phyloP scores from a whole-genome alignment of 2,329 filamentous ascomycete species.

The Aspergillus terreus region DNA sequence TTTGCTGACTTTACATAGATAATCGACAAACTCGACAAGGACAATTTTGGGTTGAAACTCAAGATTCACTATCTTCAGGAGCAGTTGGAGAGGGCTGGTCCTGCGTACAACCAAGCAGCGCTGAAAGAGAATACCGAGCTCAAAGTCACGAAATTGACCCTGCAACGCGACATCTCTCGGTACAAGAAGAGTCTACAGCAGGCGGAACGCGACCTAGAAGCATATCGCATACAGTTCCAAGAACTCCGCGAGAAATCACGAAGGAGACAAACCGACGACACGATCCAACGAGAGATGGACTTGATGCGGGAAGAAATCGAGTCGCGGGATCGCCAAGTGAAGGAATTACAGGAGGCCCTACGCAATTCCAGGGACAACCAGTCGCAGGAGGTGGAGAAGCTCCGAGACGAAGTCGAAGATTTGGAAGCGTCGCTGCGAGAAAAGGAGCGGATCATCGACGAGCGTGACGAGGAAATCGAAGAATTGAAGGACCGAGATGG shows the following conservation, averaged over 20 bases:
- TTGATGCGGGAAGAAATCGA: conserved; percentile 48
- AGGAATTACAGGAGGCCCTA: conserved; percentile 49
- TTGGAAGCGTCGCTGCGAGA: conserved; percentile 71
- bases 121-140: conserved; percentile 94
- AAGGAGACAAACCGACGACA: conserved; percentile 69
- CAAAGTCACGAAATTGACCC: conserved; percentile 85
- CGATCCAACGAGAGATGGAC: conserved; percentile 60
- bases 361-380: conserved; percentile 55
- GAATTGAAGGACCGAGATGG: conserved; percentile 53
- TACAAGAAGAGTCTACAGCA: conserved; percentile 80
- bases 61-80: conserved; percentile 98
- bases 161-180: conserved; percentile 80
- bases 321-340: conserved; percentile 43
- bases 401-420: conserved; percentile 72
- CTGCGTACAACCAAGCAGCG: conserved; percentile 82
- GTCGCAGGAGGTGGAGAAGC: conserved; percentile 57
- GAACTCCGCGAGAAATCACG: conserved; percentile 81
- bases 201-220: conserved; percentile 82
- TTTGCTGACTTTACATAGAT: conserved; percentile 41
- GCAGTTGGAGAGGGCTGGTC: conserved; percentile 78
- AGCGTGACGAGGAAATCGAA: conserved; percentile 72
- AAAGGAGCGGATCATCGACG: conserved; percentile 68
- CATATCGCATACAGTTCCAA: conserved; percentile 74
- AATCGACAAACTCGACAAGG: conserved; percentile 94
- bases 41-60: conserved; percentile 94